Percentiles rank a stretch among this genome's conserved stretches.
Conservation (phyloP, 139 green algal species). For the Raphidocelis subcapitata region DNA sequence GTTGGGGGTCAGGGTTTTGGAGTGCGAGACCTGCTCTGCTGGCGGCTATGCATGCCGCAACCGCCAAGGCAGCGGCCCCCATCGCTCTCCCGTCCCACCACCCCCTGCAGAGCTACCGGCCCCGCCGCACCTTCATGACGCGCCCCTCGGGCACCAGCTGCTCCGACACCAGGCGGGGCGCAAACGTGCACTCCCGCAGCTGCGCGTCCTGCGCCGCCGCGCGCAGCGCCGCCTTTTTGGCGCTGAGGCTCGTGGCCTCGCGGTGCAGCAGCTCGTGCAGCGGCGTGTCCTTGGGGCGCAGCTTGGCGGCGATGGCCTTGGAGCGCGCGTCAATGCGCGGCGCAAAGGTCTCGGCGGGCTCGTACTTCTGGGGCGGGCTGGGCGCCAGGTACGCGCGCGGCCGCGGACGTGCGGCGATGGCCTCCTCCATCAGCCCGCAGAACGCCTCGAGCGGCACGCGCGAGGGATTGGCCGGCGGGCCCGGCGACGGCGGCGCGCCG, state of each 20-base stretch:
- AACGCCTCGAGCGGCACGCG: no score
- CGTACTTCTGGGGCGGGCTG: conserved; percentile 49
- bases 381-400: conserved; percentile 68
- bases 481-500: no score
- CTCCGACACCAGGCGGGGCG: conserved; percentile 33
- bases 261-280: conserved; percentile 49
- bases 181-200: conserved; percentile 46
- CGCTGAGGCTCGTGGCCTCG: conserved; percentile 19
- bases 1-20: no score
- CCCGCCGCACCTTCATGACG: conserved; percentile 33
- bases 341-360: conserved; percentile 53
- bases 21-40: no score
- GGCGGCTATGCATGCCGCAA: no score
- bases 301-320: conserved; percentile 47
- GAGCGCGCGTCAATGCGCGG: conserved; percentile 58
- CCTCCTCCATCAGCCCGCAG: no score
- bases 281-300: conserved; percentile 37
- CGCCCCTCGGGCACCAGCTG: conserved; percentile 29
- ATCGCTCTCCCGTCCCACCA: background rate
- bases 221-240: conserved; percentile 22
- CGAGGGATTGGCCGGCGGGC: no score
- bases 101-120: background rate
- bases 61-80: background rate
- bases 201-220: conserved; percentile 15
- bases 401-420: conserved; percentile 9